A percentile compares a stretch with the other conserved stretches of the same genome.
phyloP scores from a whole-genome alignment of 2,329 filamentous ascomycete genomes.

The Aaosphaeria pasadenensis region DNA sequence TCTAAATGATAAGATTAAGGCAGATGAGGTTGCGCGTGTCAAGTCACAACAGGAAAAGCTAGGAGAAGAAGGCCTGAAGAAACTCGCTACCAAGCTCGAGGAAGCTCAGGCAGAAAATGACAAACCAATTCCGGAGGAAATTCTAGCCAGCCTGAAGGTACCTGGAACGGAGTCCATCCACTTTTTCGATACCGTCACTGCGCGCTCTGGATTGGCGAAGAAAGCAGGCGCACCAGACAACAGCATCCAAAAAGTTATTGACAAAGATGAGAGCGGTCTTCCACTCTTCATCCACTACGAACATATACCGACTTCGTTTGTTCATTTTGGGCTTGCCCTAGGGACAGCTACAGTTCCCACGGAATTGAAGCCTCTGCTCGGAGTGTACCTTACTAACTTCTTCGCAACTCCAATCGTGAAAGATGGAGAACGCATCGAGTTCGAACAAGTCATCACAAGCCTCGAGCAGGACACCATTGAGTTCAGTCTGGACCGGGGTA shows the following conservation, averaged over 20 bases:
- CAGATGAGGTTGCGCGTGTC: slow-evolving; percentile 74
- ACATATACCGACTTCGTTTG: slow-evolving; percentile 89
- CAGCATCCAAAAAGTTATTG: slow-evolving; percentile 70
- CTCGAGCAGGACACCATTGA: slow-evolving; percentile 88
- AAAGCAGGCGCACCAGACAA: slow-evolving; percentile 67
- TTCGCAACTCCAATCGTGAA: slow-evolving; percentile 86
- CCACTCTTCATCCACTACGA: slow-evolving; percentile 96
- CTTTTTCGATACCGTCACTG: slow-evolving; percentile 86
- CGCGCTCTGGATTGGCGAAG: slow-evolving; percentile 74
- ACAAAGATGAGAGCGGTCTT: slow-evolving; percentile 61
- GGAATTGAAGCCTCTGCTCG: slow-evolving; percentile 79
- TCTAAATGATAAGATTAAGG: slow-evolving; percentile 76
- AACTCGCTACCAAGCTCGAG: slow-evolving; percentile 72
- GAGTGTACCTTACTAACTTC: slow-evolving; percentile 86
- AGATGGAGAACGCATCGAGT: slow-evolving; percentile 73
- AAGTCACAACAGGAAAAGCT: slow-evolving; percentile 75
- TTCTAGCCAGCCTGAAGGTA: slow-evolving; percentile 80
- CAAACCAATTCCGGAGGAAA: slow-evolving; percentile 72
- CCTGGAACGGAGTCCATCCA: slow-evolving; percentile 88
- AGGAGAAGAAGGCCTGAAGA: slow-evolving; percentile 76
- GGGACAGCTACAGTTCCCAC: slow-evolving; percentile 74
- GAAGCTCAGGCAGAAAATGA: slow-evolving; percentile 87
- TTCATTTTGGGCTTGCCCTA: slow-evolving; percentile 77
- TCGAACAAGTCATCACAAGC: slow-evolving; percentile 88
- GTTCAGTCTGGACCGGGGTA: slow-evolving; percentile 70